Percentiles rank a stretch among this genome's conserved stretches.
Evolutionary conservation across 345 rosid genomes (phyloP).

Genomic region (Salix koriyanagi): DNA sequence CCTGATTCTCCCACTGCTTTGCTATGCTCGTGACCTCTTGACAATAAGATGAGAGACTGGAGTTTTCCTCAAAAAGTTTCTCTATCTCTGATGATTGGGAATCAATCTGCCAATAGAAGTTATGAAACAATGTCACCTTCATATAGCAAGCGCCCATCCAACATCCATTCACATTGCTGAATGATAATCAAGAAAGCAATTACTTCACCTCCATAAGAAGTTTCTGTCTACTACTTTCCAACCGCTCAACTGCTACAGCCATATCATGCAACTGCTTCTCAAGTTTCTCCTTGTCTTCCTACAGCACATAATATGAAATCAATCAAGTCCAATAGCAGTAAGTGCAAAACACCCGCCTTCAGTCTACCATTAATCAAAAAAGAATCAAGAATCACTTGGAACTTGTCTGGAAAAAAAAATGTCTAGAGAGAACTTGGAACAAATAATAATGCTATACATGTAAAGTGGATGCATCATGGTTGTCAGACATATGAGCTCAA

Average conservation of each 20-base stretch:
- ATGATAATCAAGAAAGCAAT: conserved; percentile 14
- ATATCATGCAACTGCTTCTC: conserved; percentile 92
- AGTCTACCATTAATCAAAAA: neutral
- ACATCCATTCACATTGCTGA: conserved; percentile 3
- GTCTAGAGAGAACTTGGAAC: neutral
- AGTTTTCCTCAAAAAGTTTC: conserved; percentile 86
- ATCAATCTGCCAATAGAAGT: conserved; percentile 60
- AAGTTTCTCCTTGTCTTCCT: conserved; percentile 82
- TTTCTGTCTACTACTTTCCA: conserved; percentile 91
- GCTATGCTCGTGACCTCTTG: conserved; percentile 62
- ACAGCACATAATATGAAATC: conserved; percentile 9
- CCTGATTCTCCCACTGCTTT: conserved; percentile 81
- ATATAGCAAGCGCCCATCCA: conserved; percentile 5
- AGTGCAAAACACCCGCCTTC: neutral
- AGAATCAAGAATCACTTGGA: neutral
- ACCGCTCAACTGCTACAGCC: conserved; percentile 90
- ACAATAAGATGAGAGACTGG: conserved; percentile 58
- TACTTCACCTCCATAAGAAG: conserved; percentile 77
- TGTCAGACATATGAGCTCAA: neutral
- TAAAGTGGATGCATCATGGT: neutral
- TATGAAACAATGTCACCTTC: neutral
- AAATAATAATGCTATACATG: neutral
- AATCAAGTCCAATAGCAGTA: neutral
- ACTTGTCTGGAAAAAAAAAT: neutral
- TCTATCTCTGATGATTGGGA: conserved; percentile 95